A percentile compares a stretch with the other conserved stretches of the same genome.
Evolutionary conservation across 2,329 filamentous ascomycete genomes (phyloP).

Genomic region (Pyricularia sp.): DNA sequence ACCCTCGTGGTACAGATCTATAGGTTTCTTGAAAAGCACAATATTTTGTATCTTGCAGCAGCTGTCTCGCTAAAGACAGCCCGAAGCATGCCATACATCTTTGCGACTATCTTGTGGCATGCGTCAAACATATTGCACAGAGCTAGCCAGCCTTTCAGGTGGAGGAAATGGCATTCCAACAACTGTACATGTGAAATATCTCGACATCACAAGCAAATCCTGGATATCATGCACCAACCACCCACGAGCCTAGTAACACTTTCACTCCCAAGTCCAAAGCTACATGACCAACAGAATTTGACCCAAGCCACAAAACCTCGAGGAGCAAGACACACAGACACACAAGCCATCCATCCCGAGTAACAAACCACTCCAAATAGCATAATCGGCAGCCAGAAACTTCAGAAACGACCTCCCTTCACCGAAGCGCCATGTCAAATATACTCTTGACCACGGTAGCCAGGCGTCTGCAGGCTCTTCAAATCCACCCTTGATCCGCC

Average conservation of each 20-base stretch:
- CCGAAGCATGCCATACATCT: background rate
- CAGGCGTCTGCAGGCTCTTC: background rate
- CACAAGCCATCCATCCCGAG: no score
- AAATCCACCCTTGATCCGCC: background rate
- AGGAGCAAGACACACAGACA: no score
- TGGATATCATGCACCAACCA: background rate
- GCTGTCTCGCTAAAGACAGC: no score
- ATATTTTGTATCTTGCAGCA: no score
- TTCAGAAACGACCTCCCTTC: background rate
- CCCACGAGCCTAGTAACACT: background rate
- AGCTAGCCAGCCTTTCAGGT: background rate
- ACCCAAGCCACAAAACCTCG: background rate
- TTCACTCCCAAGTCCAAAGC: background rate
- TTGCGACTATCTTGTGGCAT: background rate
- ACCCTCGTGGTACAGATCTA: no score
- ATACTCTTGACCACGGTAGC: background rate
- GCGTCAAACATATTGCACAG: background rate
- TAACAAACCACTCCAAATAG: background rate
- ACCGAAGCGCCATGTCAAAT: background rate
- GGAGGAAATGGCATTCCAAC: background rate
- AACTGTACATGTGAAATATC: background rate
- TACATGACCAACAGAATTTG: background rate
- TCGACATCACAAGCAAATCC: background rate
- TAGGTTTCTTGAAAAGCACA: no score
- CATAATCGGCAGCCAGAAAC: background rate